These are phyloP conservation scores for Hypoxylon crocopeplum DNA, from an alignment of 495 filamentous ascomycete genomes.

Conservation along the genomic window DNA sequence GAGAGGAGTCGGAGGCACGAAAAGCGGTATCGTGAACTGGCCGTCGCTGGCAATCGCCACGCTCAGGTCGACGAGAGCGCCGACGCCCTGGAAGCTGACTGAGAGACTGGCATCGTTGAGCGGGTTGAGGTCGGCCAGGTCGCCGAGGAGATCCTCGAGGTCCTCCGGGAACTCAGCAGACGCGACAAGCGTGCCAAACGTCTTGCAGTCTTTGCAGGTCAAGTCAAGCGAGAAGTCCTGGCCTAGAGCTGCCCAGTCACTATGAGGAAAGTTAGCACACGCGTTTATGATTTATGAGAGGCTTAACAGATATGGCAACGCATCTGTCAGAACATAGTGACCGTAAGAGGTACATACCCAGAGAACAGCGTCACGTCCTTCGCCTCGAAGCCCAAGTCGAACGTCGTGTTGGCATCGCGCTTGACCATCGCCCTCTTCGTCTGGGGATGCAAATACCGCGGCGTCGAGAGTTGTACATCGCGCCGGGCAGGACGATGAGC, in stretches of 20 bases:
- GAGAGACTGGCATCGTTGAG: conserved; percentile 33
- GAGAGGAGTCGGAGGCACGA: conserved; percentile 30
- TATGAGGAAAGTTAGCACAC: conserved; percentile 2
- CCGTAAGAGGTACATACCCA: conserved; percentile 15
- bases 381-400: conserved; percentile 28
- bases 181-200: conserved; percentile 28
- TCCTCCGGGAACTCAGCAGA: conserved; percentile 35
- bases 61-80: conserved; percentile 27
- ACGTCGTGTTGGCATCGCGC: conserved; percentile 32
- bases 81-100: conserved; percentile 35
- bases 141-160: conserved; percentile 24
- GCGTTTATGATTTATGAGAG: too few species aligned
- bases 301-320: too few species aligned
- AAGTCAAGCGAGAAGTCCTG: conserved; percentile 21
- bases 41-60: conserved; percentile 15
- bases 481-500: background rate
- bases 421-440: conserved; percentile 18
- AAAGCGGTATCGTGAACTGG: conserved; percentile 29
- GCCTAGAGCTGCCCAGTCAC: conserved; percentile 12
- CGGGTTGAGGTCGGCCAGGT: conserved; percentile 24
- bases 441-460: background rate
- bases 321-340: too few species aligned
- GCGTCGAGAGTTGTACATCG: conserved; percentile 4
- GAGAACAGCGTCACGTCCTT: conserved; percentile 24
- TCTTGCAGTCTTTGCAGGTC: conserved; percentile 33